Base-by-base conservation (phyloP, 75 land plant genomes). In the Picea sitchensis region DNA sequence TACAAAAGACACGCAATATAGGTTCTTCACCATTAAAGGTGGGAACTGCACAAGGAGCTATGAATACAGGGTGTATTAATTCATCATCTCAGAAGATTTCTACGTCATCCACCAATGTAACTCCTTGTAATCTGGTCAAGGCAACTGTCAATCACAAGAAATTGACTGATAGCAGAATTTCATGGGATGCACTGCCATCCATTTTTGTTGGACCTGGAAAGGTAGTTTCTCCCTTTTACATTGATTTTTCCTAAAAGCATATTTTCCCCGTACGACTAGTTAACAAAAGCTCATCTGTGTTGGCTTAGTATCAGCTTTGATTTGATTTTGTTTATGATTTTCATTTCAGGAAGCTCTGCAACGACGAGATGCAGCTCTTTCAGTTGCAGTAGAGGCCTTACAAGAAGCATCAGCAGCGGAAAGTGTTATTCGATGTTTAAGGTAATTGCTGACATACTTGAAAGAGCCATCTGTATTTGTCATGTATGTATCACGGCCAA, bases 371-470 rank as follows among this genome's bases (percentile, higher is more conserved):
- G 90, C 92, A 47, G 96, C 98, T 20, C 87, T 92, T 61, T 26
- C 68, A 47, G 90, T 93, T 64, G 97, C 97, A 58, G 79, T 86
- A 58, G 92, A 89, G 80, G 97, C 97, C 20, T 80, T 94, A 63
- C 95, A 89, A 81, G 95, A 94, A 65, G 97, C 97, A 75, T 92
- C 97, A 38, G 93, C 89, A 47, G 95, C 93, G 73, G 98, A 93
- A 85, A 86, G 89, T 83, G 85, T 93, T 62, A 83, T 95, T 26
- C 88, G 89, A 36, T 89, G 93, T 77, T 81, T 95, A 80, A 95
- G 98, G 98, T 88, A 87, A 81, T 34, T 17, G 14, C 32, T 57
- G 14, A 3, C 58, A 13, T 47, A 2, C 14, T 74, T 74, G 18
- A 65, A 65, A 14, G 17, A 31, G 54, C 54, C 54, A 51, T 51